Evolutionary conservation across 495 filamentous ascomycete genomes (phyloP).

Genomic region (Hypoxylon trugodes): DNA sequence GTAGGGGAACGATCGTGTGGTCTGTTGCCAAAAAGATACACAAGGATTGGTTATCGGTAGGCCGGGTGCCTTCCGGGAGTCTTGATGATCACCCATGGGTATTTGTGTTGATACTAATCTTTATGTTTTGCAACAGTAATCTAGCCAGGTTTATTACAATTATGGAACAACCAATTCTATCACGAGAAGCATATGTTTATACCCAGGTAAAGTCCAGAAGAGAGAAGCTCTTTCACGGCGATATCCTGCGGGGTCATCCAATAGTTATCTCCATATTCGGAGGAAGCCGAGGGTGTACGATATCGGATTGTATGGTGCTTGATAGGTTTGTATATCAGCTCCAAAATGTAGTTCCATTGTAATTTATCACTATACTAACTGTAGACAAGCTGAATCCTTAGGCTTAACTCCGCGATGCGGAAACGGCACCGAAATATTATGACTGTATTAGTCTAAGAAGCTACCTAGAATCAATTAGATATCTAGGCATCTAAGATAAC

Average conservation of each 20-base stretch:
- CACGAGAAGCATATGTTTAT: not conserved
- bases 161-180: not conserved
- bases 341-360: not conserved
- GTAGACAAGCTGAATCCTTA: too few relatives aligned
- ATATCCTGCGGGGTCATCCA: constrained; percentile 23
- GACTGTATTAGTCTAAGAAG: too few relatives aligned
- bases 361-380: not conserved
- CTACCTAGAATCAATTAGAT: too few relatives aligned
- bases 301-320: not conserved
- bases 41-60: constrained; percentile 34
- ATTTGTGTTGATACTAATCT: not conserved
- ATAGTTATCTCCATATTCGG: constrained; percentile 18
- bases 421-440: too few relatives aligned
- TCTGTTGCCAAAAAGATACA: constrained; percentile 40
- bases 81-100: not conserved
- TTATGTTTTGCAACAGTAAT: not conserved
- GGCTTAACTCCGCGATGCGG: too few relatives aligned
- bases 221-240: not conserved
- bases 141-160: not conserved
- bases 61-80: constrained; percentile 6
- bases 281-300: constrained; percentile 15
- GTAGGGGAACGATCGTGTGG: constrained; percentile 37
- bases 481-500: too few relatives aligned
- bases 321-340: constrained; percentile 1
- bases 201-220: not conserved